phyloP scores from a whole-genome alignment of 495 filamentous ascomycete species.

The Penicillium samsonianum region DNA sequence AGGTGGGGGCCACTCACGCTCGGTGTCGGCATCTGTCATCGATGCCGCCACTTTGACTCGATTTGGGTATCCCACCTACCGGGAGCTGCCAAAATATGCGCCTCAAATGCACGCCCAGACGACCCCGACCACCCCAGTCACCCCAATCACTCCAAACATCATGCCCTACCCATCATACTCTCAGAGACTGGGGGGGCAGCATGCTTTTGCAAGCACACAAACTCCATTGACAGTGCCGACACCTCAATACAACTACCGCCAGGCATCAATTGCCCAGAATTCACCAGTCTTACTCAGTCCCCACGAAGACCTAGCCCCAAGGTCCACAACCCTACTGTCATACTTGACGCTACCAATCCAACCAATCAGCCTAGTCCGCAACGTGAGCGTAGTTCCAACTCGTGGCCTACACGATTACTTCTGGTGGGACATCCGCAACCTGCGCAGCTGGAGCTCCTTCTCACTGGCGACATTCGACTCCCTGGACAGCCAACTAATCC shows the following conservation, averaged over 20 bases:
- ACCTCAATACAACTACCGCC: constrained; percentile 48
- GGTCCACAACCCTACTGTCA: constrained; percentile 68
- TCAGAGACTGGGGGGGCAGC: constrained; percentile 23
- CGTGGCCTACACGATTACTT: constrained; percentile 76
- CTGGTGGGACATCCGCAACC: constrained; percentile 92
- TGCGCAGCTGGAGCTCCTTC: constrained; percentile 80
- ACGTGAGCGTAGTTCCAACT: constrained; percentile 67
- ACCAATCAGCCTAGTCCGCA: constrained; percentile 77
- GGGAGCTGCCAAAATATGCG: constrained; percentile 70
- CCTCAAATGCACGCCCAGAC: constrained; percentile 45
- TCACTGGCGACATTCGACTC: constrained; percentile 67
- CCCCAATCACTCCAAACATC: constrained; percentile 45
- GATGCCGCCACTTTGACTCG: constrained; percentile 66
- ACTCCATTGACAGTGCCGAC: constrained; percentile 40
- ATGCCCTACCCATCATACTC: constrained; percentile 43
- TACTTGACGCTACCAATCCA: constrained; percentile 81
- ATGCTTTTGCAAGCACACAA: constrained; percentile 35
- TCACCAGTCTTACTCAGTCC: constrained; percentile 51
- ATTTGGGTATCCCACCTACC: constrained; percentile 79
- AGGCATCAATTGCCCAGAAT: constrained; percentile 41
- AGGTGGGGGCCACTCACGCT: constrained; percentile 51
- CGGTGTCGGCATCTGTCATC: constrained; percentile 67
- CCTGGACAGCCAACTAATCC: constrained; percentile 65
- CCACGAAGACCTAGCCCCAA: constrained; percentile 34
- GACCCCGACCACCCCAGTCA: constrained; percentile 48